Evolutionary conservation across 306 rosid genomes (phyloP), one percentile per base, ranked within the genome.

Genomic region (Prunus persica): DNA sequence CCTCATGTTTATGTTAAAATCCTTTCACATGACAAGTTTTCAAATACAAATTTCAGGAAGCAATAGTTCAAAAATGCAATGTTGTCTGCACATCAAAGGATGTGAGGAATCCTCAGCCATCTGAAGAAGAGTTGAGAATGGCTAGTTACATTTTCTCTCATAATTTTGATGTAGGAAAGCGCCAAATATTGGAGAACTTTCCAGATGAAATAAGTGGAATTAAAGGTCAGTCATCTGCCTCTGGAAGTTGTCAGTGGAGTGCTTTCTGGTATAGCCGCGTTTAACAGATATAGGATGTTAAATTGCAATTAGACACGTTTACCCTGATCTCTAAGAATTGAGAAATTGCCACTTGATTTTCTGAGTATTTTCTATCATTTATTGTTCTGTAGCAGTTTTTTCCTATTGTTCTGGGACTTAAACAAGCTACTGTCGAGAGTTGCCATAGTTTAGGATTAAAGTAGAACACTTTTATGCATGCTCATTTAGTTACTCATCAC

Each of bases 11-110:
- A 38, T 34, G 10, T 72, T 6, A 2, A 8, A 66, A 67, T 22
- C 45, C 16, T 9, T 19, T 22, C 8, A 49, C 55, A 27, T 65
- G n/a, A 2, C 30, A 14, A 8, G 6, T 14, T 22, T 27, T 58
- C 5, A 56, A 55, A 58, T 71, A n/a, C 52, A 38, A 76, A 71
- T 78, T 76, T 74, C 86, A 92, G 97, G 91, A 87, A 69, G 68
- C 80, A 50, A 73, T 90, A 76, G 38, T 78, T 56, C 82, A 83
- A 79, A 92, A 88, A 73, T 90, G 91, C 88, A 86, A 22, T 54
- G 86, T 92, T 50, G 72, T 90, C 52, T 92, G 93, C 89, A 78
- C 82, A 45, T 84, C 86, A 64, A 80, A 78, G 79, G 96, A 92
- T 81, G 20, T 11, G 50, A 86, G 91, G 78, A 92, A 92, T 87